phyloP scores from a whole-genome alignment of 371 early-diverging fungal species.

The Apophysomyces elegans region DNA sequence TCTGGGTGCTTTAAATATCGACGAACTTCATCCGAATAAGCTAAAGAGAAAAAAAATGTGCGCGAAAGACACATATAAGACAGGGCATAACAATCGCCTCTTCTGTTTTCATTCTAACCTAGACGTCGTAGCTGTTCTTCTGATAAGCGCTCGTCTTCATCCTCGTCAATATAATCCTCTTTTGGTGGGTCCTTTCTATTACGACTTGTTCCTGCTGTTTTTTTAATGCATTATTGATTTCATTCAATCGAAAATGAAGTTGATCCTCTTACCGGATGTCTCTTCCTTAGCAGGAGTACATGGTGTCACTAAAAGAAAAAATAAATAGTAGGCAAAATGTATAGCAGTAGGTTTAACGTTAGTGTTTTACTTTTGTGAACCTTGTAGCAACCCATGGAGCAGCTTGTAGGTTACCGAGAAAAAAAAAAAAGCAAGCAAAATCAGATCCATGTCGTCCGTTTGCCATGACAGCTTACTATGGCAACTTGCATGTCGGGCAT shows the following conservation, averaged over 20 bases:
- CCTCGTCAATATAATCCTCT: slow-evolving; percentile 28
- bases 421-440: background rate
- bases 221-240: background rate
- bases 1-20: slow-evolving; percentile 36
- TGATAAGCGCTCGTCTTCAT: slow-evolving; percentile 27
- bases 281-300: background rate
- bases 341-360: background rate
- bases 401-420: slow-evolving; percentile 16
- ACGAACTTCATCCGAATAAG: slow-evolving; percentile 37
- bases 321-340: background rate
- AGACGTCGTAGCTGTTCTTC: slow-evolving; percentile 18
- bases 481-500: slow-evolving; percentile 42
- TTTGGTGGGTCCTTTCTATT: slow-evolving; percentile 5
- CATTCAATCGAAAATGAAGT: background rate
- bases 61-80: background rate
- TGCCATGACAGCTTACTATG: slow-evolving; percentile 33
- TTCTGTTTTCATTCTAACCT: slow-evolving; percentile 1
- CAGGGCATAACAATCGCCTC: too few species aligned
- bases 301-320: slow-evolving; percentile 1
- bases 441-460: background rate
- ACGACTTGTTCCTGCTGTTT: background rate
- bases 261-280: background rate
- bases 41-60: slow-evolving; percentile 21
- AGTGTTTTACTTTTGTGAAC: slow-evolving; percentile 39
- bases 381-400: slow-evolving; percentile 47